These are phyloP conservation scores for Colletotrichum cuscutae DNA, from an alignment of 2,329 filamentous ascomycete species.

Conservation along the genomic window DNA sequence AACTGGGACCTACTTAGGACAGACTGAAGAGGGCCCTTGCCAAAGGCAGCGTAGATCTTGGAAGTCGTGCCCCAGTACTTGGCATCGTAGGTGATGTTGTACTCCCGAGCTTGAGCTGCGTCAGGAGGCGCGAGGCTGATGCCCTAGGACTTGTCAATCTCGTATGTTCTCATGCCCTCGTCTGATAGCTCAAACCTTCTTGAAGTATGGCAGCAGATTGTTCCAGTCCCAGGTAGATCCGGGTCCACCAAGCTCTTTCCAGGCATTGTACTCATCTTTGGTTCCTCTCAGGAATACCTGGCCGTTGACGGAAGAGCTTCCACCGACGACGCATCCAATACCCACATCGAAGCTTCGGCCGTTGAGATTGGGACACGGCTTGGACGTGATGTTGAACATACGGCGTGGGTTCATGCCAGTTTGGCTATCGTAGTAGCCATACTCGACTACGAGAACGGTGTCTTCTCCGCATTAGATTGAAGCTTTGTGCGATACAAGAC, in stretches of 20 bases:
- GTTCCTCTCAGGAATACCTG: conserved; percentile 49
- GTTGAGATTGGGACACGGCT: conserved; percentile 42
- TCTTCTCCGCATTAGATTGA: conserved; percentile 41
- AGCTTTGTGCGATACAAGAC: not conserved
- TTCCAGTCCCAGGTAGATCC: conserved; percentile 55
- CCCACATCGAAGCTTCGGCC: conserved; percentile 40
- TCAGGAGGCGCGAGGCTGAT: conserved; percentile 37
- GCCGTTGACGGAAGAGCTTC: conserved; percentile 51
- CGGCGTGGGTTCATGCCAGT: conserved; percentile 37
- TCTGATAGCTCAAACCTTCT: conserved; percentile 45
- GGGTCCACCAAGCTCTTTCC: conserved; percentile 55
- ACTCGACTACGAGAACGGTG: conserved; percentile 33
- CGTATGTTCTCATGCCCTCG: rapidly evolving
- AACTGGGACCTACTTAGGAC: conserved; percentile 28
- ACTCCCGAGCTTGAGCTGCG: conserved; percentile 31
- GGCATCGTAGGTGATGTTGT: conserved; percentile 37
- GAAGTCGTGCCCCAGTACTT: conserved; percentile 37
- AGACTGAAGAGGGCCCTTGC: conserved; percentile 30
- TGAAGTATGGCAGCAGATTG: conserved; percentile 54
- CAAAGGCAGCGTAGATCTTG: conserved; percentile 35
- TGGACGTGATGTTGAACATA: conserved; percentile 44
- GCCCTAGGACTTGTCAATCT: conserved; percentile 3
- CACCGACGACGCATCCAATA: conserved; percentile 49
- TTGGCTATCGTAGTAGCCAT: conserved; percentile 36
- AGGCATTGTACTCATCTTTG: conserved; percentile 53